phyloP scores from a whole-genome alignment of 148 eudicot species.

The Agrostemma githago region DNA sequence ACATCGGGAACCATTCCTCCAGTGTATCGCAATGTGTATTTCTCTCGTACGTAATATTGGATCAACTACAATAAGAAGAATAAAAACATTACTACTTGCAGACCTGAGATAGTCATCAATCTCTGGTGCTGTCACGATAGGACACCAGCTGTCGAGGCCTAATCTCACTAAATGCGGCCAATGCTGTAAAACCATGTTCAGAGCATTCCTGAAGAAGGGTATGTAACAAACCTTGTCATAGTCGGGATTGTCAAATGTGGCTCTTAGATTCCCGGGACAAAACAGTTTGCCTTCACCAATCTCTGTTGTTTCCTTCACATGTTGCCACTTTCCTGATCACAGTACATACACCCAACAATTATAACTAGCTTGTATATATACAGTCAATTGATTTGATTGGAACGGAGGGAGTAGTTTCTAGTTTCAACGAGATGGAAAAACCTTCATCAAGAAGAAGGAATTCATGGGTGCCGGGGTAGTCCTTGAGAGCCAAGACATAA shows the following conservation, averaged over 20 bases:
- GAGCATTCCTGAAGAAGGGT: neutral
- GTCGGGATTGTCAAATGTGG: slow-evolving; percentile 83
- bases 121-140: neutral
- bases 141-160: too few relatives aligned
- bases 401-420: too few relatives aligned
- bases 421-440: slow-evolving; percentile 25
- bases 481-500: slow-evolving; percentile 90
- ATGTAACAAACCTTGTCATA: slow-evolving; percentile 73
- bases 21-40: slow-evolving; percentile 97
- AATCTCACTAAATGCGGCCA: neutral
- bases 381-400: neutral
- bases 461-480: slow-evolving; percentile 85
- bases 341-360: neutral
- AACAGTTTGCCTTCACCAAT: slow-evolving; percentile 92
- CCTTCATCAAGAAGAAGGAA: slow-evolving; percentile 99
- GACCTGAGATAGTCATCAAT: neutral
- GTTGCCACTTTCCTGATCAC: slow-evolving; percentile 81
- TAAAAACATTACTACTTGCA: neutral
- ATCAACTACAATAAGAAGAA: slow-evolving; percentile 53
- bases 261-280: slow-evolving; percentile 96
- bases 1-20: slow-evolving; percentile 99
- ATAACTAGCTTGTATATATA: neutral
- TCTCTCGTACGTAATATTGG: slow-evolving; percentile 81
- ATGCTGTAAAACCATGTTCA: too few relatives aligned
- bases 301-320: slow-evolving; percentile 91